Evolutionary conservation across 352 stramenopile species (phyloP).

Genomic region (Globisporangium barbulae): DNA sequence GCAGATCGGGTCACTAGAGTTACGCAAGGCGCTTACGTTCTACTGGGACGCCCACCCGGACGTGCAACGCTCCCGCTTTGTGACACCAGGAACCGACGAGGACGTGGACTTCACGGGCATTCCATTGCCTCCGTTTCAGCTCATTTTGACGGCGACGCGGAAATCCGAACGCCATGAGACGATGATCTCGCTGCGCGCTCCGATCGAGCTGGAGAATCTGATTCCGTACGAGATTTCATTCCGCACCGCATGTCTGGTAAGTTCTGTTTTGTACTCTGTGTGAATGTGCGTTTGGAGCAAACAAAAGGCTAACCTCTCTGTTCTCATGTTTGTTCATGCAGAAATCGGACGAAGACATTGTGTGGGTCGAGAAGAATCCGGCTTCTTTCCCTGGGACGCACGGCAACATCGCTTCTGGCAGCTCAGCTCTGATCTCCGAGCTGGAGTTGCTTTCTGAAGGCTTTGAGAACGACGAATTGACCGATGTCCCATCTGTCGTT

Average conservation of each 20-base stretch:
- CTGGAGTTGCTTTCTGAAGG: constrained; percentile 65
- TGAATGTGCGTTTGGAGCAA: constrained; percentile 15
- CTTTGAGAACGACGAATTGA: constrained; percentile 25
- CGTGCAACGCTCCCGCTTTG: constrained; percentile 14
- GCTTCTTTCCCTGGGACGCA: constrained; percentile 62
- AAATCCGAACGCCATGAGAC: constrained; percentile 81
- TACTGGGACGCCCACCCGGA: constrained; percentile 58
- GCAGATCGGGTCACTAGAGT: constrained; percentile 54
- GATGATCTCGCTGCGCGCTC: constrained; percentile 59
- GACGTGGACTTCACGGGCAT: constrained; percentile 18
- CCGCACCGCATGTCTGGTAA: constrained; percentile 67
- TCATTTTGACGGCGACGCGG: constrained; percentile 63
- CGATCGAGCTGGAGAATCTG: constrained; percentile 74
- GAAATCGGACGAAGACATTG: constrained; percentile 66
- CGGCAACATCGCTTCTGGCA: constrained; percentile 54
- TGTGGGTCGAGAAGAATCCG: constrained; percentile 60
- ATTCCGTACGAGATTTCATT: constrained; percentile 70
- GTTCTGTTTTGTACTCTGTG: constrained; percentile 8
- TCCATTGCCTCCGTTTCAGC: constrained; percentile 63
- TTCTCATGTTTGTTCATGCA: constrained; percentile 17
- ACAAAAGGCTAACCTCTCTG: constrained; percentile 9
- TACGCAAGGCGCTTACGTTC: constrained; percentile 68
- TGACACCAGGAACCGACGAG: not conserved
- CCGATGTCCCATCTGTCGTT: constrained; percentile 56
- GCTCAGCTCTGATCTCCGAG: constrained; percentile 53